Base-by-base conservation (phyloP, 352 stramenopile genomes). In the Globisporangium nodosum region DNA sequence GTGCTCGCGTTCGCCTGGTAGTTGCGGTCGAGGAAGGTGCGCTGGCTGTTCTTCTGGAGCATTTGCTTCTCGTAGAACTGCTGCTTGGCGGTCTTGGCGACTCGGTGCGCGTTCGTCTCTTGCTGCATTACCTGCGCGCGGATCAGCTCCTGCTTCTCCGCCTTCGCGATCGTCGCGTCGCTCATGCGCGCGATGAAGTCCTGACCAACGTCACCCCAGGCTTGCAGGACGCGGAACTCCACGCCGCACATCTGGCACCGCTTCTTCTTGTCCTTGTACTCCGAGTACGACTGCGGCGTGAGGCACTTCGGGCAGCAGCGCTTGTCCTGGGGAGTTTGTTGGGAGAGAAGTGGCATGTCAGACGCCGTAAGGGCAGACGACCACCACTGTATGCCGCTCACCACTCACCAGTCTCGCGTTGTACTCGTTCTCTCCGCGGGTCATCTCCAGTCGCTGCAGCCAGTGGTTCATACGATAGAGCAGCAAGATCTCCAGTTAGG, bases 211-310 rank as follows among this genome's bases (percentile, higher is more conserved):
- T 94, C 82, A 0, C 82, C 81, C 85, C 85, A 94, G 0, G 82
- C 85, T 54, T 92, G 78, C 3, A 78, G 62, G 9, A 88, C 65
- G 3, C 80, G 76, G 55, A 91, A 94, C 62, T 88, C 75, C 18
- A 83, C 77, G 18, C 82, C 80, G 55, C 85, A 94, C 49, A 74
- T 87, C 60, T 90, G 82, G 55, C 85, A 94, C 4, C 73, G 72
- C 56, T 94, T 94, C 68, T 92, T 94, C 68, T 94, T 94, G 71
- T 92, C 85, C 11, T 80, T 82, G n/a, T 73, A 85, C 56, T 94
- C 85, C 1, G 85, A 84, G 53, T 90, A 94, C 21, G 82, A 91
- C 60, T 94, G 85, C 13, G 74, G 56, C 50, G 81, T 65, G 3
- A 68, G 59, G 54, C 85, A 94, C 42, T 78, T 87, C 3, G 82